These are phyloP conservation scores for Trapa bicornis DNA, from an alignment of 345 rosid species.

Conservation along the genomic window DNA sequence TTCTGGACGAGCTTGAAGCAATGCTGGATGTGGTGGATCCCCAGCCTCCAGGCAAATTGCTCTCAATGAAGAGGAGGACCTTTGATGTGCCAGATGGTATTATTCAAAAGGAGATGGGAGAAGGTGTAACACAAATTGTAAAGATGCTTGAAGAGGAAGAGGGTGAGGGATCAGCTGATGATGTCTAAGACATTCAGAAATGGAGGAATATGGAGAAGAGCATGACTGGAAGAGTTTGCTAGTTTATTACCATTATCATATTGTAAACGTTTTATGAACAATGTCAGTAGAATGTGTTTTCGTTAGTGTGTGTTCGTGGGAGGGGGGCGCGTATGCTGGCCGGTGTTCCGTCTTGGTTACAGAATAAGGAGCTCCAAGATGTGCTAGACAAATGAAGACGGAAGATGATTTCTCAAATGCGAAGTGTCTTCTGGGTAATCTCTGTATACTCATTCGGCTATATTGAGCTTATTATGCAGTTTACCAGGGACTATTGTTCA, in stretches of 20 bases:
- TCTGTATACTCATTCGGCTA: too few species aligned
- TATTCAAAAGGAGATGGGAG: slow-evolving; percentile 57
- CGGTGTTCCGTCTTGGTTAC: not conserved
- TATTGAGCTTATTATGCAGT: too few species aligned
- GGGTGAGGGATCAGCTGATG: slow-evolving; percentile 8
- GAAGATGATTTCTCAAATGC: too few species aligned
- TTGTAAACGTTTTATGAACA: not conserved
- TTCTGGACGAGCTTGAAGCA: slow-evolving; percentile 86
- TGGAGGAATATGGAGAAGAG: not conserved
- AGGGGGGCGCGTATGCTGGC: not conserved
- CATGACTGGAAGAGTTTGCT: not conserved
- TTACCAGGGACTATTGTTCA: too few species aligned
- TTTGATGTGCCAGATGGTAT: slow-evolving; percentile 78
- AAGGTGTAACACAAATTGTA: slow-evolving; percentile 80
- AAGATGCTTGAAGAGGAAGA: slow-evolving; percentile 57
- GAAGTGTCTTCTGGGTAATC: too few species aligned
- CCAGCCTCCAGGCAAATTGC: slow-evolving; percentile 48
- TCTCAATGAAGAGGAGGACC: slow-evolving; percentile 76
- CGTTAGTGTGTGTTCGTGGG: not conserved
- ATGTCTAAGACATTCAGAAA: not conserved
- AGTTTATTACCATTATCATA: not conserved
- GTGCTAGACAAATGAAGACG: too few species aligned
- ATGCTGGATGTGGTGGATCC: slow-evolving; percentile 90
- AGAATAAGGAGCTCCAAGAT: not conserved
- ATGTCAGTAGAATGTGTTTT: not conserved